Evolutionary conservation across 2,329 filamentous ascomycete species (phyloP), one percentile per base, ranked within the genome.

Genomic region (Fusarium scirpi): DNA sequence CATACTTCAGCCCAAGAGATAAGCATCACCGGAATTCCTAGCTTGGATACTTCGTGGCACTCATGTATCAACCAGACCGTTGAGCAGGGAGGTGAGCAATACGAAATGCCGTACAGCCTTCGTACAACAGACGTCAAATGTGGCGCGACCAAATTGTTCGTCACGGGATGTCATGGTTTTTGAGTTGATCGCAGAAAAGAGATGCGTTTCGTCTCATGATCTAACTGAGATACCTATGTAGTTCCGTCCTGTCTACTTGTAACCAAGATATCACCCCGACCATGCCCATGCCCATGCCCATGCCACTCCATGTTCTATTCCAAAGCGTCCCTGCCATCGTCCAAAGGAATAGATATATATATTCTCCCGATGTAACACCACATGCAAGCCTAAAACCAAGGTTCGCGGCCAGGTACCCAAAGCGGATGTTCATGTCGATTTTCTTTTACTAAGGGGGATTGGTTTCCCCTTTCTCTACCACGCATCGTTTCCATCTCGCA

Each of bases 301-400:
- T 43, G 38, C 43, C 30, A 12, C 64, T 48, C 51, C 57, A 59
- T 47, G 58, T 51, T 70, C 58, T 64, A 70, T 61, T 25, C 62
- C 62, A 51, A 41, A 48, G 52, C 27, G 24, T 51, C 27, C 38
- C 58, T 43, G 27, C 59, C 49, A 16, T 44, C 48, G 29, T 20
- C 41, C 51, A 58, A 45, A 41, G 32, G 47, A 59, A 48, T 56
- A 60, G n/a, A 53, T 48, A 58, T 45, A 65, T 44, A 49, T 60
- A 60, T 61, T 58, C 40, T 70, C 53, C 73, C 72, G 70, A 73
- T 40, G 70, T 75, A 67, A 73, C 70, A 75, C 72, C 58, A 49
- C 73, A 74, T 73, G 56, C 41, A 65, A 60, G 56, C 61, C 54
- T 48, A 29, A 69, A 60, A 58, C 34, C 48, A 64, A 73, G 58